phyloP scores from a whole-genome alignment of 306 rosid species.

The Pterocarpus macrocarpus region DNA sequence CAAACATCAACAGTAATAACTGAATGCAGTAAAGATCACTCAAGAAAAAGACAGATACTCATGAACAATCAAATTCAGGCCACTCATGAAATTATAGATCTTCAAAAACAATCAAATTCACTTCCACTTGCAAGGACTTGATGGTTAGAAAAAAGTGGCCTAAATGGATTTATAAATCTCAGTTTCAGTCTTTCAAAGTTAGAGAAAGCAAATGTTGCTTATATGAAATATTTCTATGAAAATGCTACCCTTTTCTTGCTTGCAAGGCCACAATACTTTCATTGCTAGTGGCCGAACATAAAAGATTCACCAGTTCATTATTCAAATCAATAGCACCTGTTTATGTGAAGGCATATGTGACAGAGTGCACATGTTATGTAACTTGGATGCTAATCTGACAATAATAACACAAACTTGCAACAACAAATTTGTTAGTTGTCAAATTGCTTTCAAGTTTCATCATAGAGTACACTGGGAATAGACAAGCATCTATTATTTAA shows the following conservation, averaged over 20 bases:
- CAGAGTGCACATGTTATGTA: conserved; percentile 97
- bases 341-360: conserved; percentile 97
- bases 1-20: conserved; percentile 10
- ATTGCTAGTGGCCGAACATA: conserved; percentile 16
- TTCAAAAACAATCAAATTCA: not conserved
- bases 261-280: conserved; percentile 22
- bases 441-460: conserved; percentile 33
- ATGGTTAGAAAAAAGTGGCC: conserved; percentile 23
- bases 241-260: conserved; percentile 22
- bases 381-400: conserved; percentile 94
- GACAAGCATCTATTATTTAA: conserved; percentile 31
- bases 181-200: not conserved
- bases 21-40: conserved; percentile 35
- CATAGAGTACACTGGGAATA: conserved; percentile 31
- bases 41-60: conserved; percentile 10
- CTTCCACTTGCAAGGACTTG: conserved; percentile 24
- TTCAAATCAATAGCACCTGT: conserved; percentile 69
- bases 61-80: not conserved
- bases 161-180: conserved; percentile 4
- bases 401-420: conserved; percentile 97
- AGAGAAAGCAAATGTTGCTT: conserved; percentile 3
- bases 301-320: conserved; percentile 18
- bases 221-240: conserved; percentile 19
- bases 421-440: conserved; percentile 43
- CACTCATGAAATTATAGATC: no score